Percentiles rank a stretch among this genome's conserved stretches.
Conservation (phyloP, 495 filamentous ascomycete genomes). For the Penicillium tannophilum region DNA sequence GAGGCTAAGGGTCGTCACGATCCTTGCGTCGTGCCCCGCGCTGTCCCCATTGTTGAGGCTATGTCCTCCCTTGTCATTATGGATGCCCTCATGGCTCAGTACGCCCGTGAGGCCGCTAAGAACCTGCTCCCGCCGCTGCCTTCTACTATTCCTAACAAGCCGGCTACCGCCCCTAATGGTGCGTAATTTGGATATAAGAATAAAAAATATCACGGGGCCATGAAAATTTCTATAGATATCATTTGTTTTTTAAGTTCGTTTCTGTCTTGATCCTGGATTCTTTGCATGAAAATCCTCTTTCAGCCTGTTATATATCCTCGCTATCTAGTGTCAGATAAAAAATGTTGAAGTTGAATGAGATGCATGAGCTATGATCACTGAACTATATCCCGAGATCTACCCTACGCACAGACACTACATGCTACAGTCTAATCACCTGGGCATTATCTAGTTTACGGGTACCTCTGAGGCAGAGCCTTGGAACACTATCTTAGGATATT, state of each 20-base stretch:
- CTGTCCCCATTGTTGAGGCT: constrained; percentile 93
- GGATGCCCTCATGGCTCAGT: constrained; percentile 89
- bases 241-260: not conserved
- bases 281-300: constrained; percentile 1
- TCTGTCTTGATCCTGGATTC: constrained; percentile 1
- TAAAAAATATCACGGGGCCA: constrained; percentile 6
- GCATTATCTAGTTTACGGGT: too few relatives aligned
- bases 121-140: constrained; percentile 44
- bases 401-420: not conserved
- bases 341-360: constrained; percentile 26
- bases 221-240: constrained; percentile 20
- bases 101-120: constrained; percentile 59
- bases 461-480: too few relatives aligned
- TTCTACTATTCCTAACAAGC: constrained; percentile 40
- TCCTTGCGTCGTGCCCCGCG: constrained; percentile 91
- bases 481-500: not conserved
- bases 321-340: constrained; percentile 15
- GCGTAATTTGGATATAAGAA: constrained; percentile 6
- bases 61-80: constrained; percentile 93
- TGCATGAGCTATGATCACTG: constrained; percentile 26
- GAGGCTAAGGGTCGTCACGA: constrained; percentile 97
- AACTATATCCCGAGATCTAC: not conserved
- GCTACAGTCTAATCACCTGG: not conserved
- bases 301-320: constrained; percentile 19
- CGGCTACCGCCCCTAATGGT: constrained; percentile 28